Evolutionary conservation across 768 basidiomycete species (phyloP), one percentile per base, ranked within the genome.

Genomic region (Chalciporus chontae): DNA sequence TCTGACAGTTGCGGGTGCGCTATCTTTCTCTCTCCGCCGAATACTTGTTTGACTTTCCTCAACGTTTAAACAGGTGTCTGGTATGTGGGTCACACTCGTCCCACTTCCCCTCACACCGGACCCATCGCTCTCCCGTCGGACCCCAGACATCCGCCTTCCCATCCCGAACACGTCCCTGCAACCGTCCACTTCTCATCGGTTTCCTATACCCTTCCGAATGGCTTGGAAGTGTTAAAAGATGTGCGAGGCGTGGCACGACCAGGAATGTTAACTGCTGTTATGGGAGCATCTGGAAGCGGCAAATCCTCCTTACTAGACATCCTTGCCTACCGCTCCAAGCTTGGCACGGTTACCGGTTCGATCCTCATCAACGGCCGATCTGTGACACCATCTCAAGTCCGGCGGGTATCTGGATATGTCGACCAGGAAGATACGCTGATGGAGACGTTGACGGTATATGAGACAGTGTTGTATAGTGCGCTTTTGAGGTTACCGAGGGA

Each of bases 401-500:
- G 83, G 65, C 81, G 83, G 31, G 87, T 97, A 5, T 83, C 87
- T 55, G 96, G 96, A 26, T 99, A 90, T 57, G 96, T 99, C 39
- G 95, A 99, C 64, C 96, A 99, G 69, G 96, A 98, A 68, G 96
- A 99, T 67, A 96, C 93, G 9, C 71, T 99, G 55, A 95, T 99
- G 89, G 82, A 87, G 62, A 98, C 95, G 8, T 73, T 98, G 70
- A 99, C 95, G 3, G 96, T 98, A 18, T 98, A 97, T 67, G 96
- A 99, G 75, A 97, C 94, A 0, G 87, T 99, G 15, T 67, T 98
- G 46, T 96, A 96, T 64, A 94, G 90, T 45, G 96, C 96, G 11
- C 65, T 98, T 41, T 67, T 99, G 60, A 72, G 96, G 56, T 68
- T 99, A 23, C 96, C 96, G 13, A 72, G 94, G 58, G 94, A 96